Conservation (phyloP, 2,329 filamentous ascomycete species). For the Alternaria brassicae region DNA sequence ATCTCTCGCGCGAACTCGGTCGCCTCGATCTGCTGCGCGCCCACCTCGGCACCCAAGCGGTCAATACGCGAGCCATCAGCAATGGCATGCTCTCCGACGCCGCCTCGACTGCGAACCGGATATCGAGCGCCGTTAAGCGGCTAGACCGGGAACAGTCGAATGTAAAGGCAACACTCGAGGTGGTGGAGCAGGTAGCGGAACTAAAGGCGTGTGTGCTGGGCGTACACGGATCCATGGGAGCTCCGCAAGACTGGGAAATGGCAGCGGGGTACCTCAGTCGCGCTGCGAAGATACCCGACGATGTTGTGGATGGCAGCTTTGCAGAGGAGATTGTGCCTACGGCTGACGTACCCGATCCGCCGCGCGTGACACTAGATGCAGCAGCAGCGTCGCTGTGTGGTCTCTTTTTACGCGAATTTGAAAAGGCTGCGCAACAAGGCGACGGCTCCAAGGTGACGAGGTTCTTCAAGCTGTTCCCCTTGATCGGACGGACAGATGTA, state of each 20-base stretch:
- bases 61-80: slow-evolving; percentile 81
- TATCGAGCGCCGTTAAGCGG: slow-evolving; percentile 84
- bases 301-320: slow-evolving; percentile 83
- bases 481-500: slow-evolving; percentile 87
- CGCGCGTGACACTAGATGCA: slow-evolving; percentile 82
- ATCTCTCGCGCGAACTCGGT: slow-evolving; percentile 84
- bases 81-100: slow-evolving; percentile 90
- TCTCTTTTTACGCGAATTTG: slow-evolving; percentile 92
- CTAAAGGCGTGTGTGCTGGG: slow-evolving; percentile 96
- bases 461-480: slow-evolving; percentile 97
- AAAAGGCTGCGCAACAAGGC: slow-evolving; percentile 85
- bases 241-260: slow-evolving; percentile 97
- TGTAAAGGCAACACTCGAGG: slow-evolving; percentile 86
- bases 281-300: slow-evolving; percentile 78
- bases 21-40: slow-evolving; percentile 89
- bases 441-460: slow-evolving; percentile 89
- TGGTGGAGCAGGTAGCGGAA: slow-evolving; percentile 96
- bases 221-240: slow-evolving; percentile 94
- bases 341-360: slow-evolving; percentile 91
- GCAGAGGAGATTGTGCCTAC: slow-evolving; percentile 93
- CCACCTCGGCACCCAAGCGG: slow-evolving; percentile 84
- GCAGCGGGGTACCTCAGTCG: slow-evolving; percentile 88
- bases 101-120: slow-evolving; percentile 81
- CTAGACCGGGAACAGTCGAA: slow-evolving; percentile 91
- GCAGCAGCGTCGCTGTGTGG: slow-evolving; percentile 89